Conservation (phyloP, 768 basidiomycete species). For the Trametes meyenii region DNA sequence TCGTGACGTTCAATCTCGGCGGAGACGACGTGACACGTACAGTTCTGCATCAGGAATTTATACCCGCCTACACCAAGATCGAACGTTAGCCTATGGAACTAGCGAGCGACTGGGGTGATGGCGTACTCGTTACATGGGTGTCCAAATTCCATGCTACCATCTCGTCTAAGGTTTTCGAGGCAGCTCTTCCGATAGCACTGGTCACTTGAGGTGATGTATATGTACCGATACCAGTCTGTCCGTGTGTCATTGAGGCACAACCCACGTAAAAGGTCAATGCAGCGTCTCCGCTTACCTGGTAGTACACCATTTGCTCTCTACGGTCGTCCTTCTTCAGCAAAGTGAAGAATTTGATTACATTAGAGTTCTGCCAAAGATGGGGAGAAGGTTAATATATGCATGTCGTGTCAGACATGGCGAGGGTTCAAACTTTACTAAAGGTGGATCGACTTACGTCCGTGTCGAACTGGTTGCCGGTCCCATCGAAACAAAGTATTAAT, state of each 20-base stretch:
- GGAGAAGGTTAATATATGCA: not conserved
- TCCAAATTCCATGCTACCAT: slow-evolving; percentile 64
- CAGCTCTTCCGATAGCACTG: slow-evolving; percentile 55
- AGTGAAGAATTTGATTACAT: slow-evolving; percentile 69
- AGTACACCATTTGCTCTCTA: slow-evolving; percentile 68
- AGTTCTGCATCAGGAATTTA: slow-evolving; percentile 80
- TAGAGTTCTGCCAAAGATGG: slow-evolving; percentile 57
- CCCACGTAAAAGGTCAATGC: slow-evolving; percentile 5
- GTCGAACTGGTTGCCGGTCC: slow-evolving; percentile 66
- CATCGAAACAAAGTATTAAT: slow-evolving; percentile 74
- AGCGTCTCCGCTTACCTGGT: slow-evolving; percentile 51
- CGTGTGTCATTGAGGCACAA: not conserved
- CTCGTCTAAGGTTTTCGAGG: slow-evolving; percentile 59
- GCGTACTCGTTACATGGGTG: slow-evolving; percentile 75
- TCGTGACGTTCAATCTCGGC: not conserved
- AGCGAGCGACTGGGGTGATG: not conserved
- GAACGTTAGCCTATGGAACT: not conserved
- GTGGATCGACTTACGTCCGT: slow-evolving; percentile 53
- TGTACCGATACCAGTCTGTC: slow-evolving; percentile 74
- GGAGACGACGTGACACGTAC: slow-evolving; percentile 37
- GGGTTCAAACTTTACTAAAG: too few relatives aligned
- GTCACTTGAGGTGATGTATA: slow-evolving; percentile 69
- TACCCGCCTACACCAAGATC: slow-evolving; percentile 55
- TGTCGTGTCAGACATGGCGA: too few relatives aligned
- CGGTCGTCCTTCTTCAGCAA: slow-evolving; percentile 70